Conservation (phyloP, 108 stramenopile species). For the Nitzschia palea region DNA sequence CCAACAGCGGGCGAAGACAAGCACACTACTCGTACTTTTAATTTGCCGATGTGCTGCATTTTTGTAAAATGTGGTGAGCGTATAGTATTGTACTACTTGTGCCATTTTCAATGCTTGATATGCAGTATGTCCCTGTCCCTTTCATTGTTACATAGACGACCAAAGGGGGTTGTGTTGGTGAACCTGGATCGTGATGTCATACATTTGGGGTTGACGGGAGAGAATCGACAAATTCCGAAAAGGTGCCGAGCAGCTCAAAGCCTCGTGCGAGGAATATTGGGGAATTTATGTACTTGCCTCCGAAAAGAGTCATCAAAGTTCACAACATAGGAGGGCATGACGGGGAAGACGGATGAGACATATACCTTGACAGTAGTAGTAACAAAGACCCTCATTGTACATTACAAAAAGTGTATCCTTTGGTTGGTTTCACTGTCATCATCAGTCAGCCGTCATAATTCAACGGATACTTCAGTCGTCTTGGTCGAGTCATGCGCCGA, state of each 20-base stretch:
- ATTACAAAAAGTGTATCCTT: too few relatives aligned
- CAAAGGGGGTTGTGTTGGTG: constrained; percentile 70
- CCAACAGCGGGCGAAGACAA: too few relatives aligned
- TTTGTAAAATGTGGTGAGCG: too few relatives aligned
- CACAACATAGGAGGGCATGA: constrained; percentile 41
- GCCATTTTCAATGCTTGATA: constrained; percentile 77
- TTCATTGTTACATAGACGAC: constrained; percentile 74
- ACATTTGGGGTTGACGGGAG: constrained; percentile 54
- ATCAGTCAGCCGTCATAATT: too few relatives aligned
- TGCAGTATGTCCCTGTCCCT: constrained; percentile 88
- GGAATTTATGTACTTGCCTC: constrained; percentile 42
- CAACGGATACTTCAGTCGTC: too few relatives aligned
- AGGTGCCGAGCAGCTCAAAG: constrained; percentile 62
- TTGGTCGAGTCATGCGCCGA: too few relatives aligned
- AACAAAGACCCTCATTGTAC: too few relatives aligned
- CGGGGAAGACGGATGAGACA: too few relatives aligned
- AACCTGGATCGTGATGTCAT: constrained; percentile 79
- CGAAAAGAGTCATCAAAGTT: constrained; percentile 40
- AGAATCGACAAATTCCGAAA: constrained; percentile 36
- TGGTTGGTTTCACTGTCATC: too few relatives aligned
- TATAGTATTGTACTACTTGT: constrained; percentile 79
- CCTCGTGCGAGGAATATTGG: constrained; percentile 55
- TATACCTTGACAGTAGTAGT: too few relatives aligned
- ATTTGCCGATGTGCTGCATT: too few relatives aligned
- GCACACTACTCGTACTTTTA: too few relatives aligned